Base-by-base conservation (phyloP, 163 green algal species). In the Coccomyxa subellipsoidea region DNA sequence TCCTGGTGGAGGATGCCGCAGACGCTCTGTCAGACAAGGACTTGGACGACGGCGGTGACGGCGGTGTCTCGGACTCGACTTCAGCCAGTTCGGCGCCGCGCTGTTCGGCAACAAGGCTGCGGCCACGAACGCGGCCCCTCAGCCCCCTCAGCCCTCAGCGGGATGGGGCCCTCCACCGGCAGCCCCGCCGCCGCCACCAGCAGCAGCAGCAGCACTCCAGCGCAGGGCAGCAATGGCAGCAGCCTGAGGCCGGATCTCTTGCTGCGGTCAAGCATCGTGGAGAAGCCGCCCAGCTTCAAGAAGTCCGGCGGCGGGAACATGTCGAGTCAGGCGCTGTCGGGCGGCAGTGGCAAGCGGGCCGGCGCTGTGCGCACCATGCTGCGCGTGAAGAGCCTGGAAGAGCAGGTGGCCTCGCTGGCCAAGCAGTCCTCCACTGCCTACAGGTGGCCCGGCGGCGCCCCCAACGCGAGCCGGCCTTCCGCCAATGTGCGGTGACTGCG, bases 241-340 rank as follows among this genome's bases (percentile, higher is more conserved):
- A 18, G 47, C 47, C n/a, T n/a, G n/a, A 59, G 47, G 15, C 21
- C 15, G 1, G 47, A 1, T 59, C 15, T 12, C 47, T 12, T 59
- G 47, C 47, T 59, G 47, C 21, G 47, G 47, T 59, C 47, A 59
- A 59, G 47, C 47, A 73, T 73, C 27, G 29, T 73, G 66, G 66
- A 73, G n/a, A 73, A 73, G 66, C 66, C 27, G 29, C 66, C 66
- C 66, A 73, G 66, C 66, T 73, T 73, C 66, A 73, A 73, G 7
- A 59, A 59, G 47, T 59, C 47, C 21, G 23, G 47, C 47, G 23
- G 47, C 47, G 15, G 15, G 5, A n/a, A n/a, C n/a, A 18, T 59
- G 47, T 18, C 21, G 47, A 59, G 47, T 18, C 47, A 59, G 47
- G 47, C 47, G 15, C 5, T 59, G 47, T 12, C 47, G 15, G 47